phyloP scores from a whole-genome alignment of 805 yeast genomes.

The Zygotorulaspora danielsina region DNA sequence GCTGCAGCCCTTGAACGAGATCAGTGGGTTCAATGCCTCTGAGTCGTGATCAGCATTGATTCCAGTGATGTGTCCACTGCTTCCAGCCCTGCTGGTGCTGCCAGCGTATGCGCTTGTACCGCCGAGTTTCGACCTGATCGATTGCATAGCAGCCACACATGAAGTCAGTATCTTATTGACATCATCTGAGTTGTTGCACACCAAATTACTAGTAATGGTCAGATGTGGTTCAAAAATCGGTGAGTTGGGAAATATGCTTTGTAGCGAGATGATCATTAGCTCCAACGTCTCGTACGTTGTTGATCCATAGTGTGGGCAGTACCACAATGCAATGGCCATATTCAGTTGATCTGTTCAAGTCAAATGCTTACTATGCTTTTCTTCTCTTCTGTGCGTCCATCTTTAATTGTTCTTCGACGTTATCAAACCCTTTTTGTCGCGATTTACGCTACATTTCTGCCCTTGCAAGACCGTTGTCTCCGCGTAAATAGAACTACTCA shows the following conservation, averaged over 20 bases:
- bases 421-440: background rate
- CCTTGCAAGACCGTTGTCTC: no score
- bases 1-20: slow-evolving; percentile 25
- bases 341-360: background rate
- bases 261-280: slow-evolving; percentile 59
- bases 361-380: no score
- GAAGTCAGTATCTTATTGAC: slow-evolving; percentile 54
- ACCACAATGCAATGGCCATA: slow-evolving; percentile 65
- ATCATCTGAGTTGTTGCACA: slow-evolving; percentile 48
- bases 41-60: slow-evolving; percentile 2
- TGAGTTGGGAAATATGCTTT: slow-evolving; percentile 68
- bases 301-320: slow-evolving; percentile 57
- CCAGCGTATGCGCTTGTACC: no score
- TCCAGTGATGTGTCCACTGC: no score
- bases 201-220: slow-evolving; percentile 63
- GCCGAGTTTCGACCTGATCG: slow-evolving; percentile 32
- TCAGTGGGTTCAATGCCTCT: slow-evolving; percentile 12
- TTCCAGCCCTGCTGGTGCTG: no score
- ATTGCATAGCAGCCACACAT: slow-evolving; percentile 49
- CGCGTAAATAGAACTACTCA: no score
- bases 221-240: slow-evolving; percentile 71
- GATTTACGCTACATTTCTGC: background rate
- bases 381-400: no score
- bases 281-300: slow-evolving; percentile 52
- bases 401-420: background rate